Conservation (phyloP, 2,329 filamentous ascomycete genomes). For the Colletotrichum sp. region DNA sequence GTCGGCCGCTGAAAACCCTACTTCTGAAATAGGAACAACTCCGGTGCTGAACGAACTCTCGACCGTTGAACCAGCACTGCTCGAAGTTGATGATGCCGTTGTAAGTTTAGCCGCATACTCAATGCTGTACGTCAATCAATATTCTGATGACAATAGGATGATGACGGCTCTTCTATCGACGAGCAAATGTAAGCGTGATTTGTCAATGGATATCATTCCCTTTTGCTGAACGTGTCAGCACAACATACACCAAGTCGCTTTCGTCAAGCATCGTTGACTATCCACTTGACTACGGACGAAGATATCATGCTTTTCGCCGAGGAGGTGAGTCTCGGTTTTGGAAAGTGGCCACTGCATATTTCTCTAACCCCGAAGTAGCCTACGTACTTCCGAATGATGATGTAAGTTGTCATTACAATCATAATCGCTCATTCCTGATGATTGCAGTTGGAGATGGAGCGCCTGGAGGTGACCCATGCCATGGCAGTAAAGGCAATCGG, state of each 20-base stretch:
- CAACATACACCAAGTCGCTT: neutral
- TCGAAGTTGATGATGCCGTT: neutral
- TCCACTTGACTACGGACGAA: neutral
- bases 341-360: accelerated
- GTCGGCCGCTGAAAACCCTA: neutral
- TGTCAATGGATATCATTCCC: too few relatives aligned
- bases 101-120: too few relatives aligned
- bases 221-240: neutral
- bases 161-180: neutral
- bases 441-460: neutral
- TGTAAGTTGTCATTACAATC: neutral
- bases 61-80: neutral
- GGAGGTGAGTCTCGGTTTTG: neutral
- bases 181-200: neutral
- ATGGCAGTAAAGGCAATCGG: neutral
- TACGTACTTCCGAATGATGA: neutral
- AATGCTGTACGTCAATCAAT: too few relatives aligned
- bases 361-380: neutral
- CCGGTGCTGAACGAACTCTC: neutral
- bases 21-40: accelerated
- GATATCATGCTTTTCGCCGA: neutral
- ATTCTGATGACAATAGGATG: neutral
- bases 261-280: neutral
- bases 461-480: neutral
- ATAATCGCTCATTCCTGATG: neutral